phyloP scores from a whole-genome alignment of 1,284 basidiomycete genomes.

The Garcileccinum viscosum region DNA sequence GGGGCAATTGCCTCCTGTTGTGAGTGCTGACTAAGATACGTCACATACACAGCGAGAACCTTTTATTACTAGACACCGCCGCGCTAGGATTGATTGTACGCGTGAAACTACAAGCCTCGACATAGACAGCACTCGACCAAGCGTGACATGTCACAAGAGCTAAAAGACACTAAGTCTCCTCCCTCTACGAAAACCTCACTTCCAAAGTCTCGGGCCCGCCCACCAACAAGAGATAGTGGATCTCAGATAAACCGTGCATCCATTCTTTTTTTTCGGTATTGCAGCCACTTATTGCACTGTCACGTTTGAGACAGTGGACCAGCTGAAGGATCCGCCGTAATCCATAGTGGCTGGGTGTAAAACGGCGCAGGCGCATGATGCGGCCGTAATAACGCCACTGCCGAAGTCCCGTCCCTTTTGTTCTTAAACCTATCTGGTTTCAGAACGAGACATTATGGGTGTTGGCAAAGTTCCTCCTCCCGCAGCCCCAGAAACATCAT shows the following conservation, averaged over 20 bases:
- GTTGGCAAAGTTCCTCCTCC: constrained; percentile 44
- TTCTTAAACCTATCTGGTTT: not conserved
- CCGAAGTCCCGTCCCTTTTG: not conserved
- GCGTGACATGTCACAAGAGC: no score
- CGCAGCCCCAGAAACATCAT: constrained; percentile 43
- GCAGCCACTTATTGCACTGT: not conserved
- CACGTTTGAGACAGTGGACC: not conserved
- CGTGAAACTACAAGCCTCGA: no score
- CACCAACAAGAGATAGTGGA: not conserved
- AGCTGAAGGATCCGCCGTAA: not conserved
- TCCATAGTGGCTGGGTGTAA: not conserved
- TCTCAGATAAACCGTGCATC: not conserved
- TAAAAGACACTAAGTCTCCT: no score
- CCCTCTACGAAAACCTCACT: no score
- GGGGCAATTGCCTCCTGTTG: constrained; percentile 4
- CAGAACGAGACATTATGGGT: constrained; percentile 50
- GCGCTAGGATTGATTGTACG: no score
- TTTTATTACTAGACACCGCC: no score
- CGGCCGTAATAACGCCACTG: not conserved
- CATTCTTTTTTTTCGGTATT: not conserved
- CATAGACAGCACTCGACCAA: no score
- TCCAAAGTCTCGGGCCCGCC: not conserved
- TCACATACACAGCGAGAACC: no score
- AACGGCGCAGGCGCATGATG: not conserved
- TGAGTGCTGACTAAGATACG: not conserved